Base-by-base conservation (phyloP, 495 filamentous ascomycete genomes). In the Cudoniella acicularis region DNA sequence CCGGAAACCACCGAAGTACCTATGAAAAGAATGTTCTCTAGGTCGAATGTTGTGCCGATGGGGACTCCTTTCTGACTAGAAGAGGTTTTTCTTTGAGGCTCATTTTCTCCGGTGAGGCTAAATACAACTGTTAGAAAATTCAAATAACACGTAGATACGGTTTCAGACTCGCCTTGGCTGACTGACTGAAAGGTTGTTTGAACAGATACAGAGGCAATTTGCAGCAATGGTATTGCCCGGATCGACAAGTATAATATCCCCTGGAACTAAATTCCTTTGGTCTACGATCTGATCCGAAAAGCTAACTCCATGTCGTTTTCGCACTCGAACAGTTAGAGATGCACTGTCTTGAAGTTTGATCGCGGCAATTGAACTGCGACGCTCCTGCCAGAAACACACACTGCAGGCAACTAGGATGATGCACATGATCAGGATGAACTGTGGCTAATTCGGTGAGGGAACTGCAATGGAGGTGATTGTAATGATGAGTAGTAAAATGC, bases 61-160 rank as follows among this genome's bases (percentile, higher is more conserved):
- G 17, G 10, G 21, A 4, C 21, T 4, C 24, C 45, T n/a, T 24
- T 47, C 26, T 49, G 24, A n/a, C 11, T 18, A 41, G 45, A 23
- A 9, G 45, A 26, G 13, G 42, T 48, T 22, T 60, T 54, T 10
- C 49, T 27, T 21, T 24, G 18, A 20, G 57, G 36, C n/a, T 60
- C 40, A 26, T 49, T 60, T 26, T 54, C 57, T 9, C 57, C 57
- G 3, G 36, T 53, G 23, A 60, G 49, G 23, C 49, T 54, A 36
- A 13, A 36, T 6, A 13, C 4, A 36, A 36, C 30, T 36, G 13
- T 36, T 36, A 36, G 30, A n/a, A n/a, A n/a, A n/a, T n/a, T n/a
- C n/a, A n/a, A n/a, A n/a, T n/a, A n/a, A n/a, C n/a, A n/a, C n/a
- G n/a, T n/a, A n/a, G n/a, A n/a, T n/a, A n/a, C n/a, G n/a, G n/a